phyloP scores from a whole-genome alignment of 2,329 filamentous ascomycete genomes.

The Amylocarpus encephaloides region DNA sequence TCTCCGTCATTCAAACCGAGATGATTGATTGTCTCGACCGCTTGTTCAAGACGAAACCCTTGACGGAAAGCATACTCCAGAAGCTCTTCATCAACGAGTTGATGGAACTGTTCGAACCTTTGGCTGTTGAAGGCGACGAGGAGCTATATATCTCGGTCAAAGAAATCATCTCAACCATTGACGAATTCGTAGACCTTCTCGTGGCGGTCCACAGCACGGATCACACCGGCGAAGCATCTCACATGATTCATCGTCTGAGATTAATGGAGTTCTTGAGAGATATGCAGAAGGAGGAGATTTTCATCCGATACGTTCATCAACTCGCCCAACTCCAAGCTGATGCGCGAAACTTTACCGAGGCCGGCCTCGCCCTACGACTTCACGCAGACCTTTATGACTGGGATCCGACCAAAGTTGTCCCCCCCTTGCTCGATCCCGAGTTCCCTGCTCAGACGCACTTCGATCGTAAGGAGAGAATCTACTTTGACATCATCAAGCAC shows the following conservation, averaged over 20 bases:
- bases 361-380: constrained; percentile 78
- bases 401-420: constrained; percentile 65
- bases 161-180: constrained; percentile 74
- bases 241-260: constrained; percentile 80
- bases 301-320: constrained; percentile 92
- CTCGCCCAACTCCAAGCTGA: constrained; percentile 71
- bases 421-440: constrained; percentile 63
- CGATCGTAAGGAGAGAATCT: constrained; percentile 85
- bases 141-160: constrained; percentile 69
- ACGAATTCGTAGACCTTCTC: constrained; percentile 85
- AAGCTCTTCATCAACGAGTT: constrained; percentile 89
- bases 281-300: constrained; percentile 96
- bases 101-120: constrained; percentile 68
- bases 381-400: constrained; percentile 92
- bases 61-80: constrained; percentile 83
- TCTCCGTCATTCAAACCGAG: constrained; percentile 87
- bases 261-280: constrained; percentile 95
- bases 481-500: constrained; percentile 90
- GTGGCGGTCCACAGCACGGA: constrained; percentile 82
- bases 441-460: constrained; percentile 82
- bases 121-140: constrained; percentile 62
- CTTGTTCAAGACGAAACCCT: constrained; percentile 80
- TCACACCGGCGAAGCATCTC: constrained; percentile 64
- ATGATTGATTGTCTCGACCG: constrained; percentile 91
- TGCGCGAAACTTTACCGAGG: constrained; percentile 75